These are phyloP conservation scores for Plasmodium cynomolgi DNA, from an alignment of 169 alveolate genomes.

Conservation along the genomic window DNA sequence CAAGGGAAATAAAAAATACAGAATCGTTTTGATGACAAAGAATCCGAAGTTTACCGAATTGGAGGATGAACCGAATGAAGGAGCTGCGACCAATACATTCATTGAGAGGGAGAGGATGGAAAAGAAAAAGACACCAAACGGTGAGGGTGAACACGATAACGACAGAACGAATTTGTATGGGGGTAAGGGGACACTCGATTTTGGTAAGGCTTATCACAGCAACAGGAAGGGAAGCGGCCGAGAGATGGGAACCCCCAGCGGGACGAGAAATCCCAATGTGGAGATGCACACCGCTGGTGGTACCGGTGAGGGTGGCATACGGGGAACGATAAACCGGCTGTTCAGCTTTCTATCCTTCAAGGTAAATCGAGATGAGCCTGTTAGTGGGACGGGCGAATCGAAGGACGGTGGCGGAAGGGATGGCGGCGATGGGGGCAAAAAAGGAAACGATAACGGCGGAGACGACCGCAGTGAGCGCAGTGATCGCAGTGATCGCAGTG, in stretches of 20 bases:
- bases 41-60: slow-evolving; percentile 28
- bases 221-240: neutral
- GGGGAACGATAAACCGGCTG: neutral
- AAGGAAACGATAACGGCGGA: neutral
- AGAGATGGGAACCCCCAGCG: neutral
- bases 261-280: neutral
- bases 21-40: slow-evolving; percentile 53
- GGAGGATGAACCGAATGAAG: neutral
- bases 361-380: neutral
- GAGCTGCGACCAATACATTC: neutral
- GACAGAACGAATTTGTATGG: neutral
- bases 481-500: neutral
- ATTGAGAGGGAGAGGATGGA: neutral
- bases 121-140: neutral
- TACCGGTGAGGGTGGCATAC: neutral
- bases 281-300: neutral
- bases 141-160: neutral
- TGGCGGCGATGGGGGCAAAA: neutral
- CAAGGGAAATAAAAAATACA: slow-evolving; percentile 52
- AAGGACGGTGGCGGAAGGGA: neutral
- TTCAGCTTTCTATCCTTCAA: slow-evolving; percentile 1
- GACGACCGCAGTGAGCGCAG: neutral
- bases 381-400: neutral
- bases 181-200: slow-evolving; percentile 55
- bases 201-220: neutral